Evolutionary conservation across 2,329 filamentous ascomycete genomes (phyloP), one percentile per base, ranked within the genome.

Genomic region (Curvularia verruculosa): DNA sequence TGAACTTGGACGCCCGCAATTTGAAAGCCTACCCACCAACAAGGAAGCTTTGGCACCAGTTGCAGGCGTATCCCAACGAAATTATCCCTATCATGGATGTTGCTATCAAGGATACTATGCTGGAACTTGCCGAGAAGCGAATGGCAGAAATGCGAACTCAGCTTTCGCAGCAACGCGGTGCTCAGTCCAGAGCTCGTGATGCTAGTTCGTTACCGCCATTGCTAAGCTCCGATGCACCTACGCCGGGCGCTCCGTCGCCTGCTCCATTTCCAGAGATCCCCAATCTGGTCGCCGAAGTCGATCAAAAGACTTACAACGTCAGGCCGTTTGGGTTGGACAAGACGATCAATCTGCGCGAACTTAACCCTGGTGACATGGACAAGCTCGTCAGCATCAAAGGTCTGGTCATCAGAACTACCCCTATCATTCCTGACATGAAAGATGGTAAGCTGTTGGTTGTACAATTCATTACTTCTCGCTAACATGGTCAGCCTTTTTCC

Each of bases 371-470:
- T 84, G 92, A 98, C 72, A 96, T 98, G 86, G 96, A 99, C 78
- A 96, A 96, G 73, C 85, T 99, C 64, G 89, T 99, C 64, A 91
- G 89, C 64, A 89, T 99, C 78, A 99, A 98, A 78, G 95, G 95
- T 44, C 83, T 99, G 15, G 95, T 99, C 59, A 99, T 99, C 70
- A 88, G 95, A 60, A 90, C 95, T 3, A 98, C 95, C 0, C 92
- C 95, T 0, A 91, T 99, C 64, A 98, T 99, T 63, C 95, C 95
- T 0, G 95, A 99, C 70, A 99, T 99, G 96, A 97, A 96, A 79
- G 91, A 96, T 74, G 82, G 82, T 83, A 73, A 66, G 75, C 55
- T 1, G 8, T 10, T 5, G 8, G 8, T 1, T 18, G 5, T 15
- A 0, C 3, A n/a, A 5, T 5, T 23, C 1, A 8, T 43, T 4